Evolutionary conservation across 2,329 filamentous ascomycete genomes (phyloP).

Genomic region (Colletotrichum cereale): DNA sequence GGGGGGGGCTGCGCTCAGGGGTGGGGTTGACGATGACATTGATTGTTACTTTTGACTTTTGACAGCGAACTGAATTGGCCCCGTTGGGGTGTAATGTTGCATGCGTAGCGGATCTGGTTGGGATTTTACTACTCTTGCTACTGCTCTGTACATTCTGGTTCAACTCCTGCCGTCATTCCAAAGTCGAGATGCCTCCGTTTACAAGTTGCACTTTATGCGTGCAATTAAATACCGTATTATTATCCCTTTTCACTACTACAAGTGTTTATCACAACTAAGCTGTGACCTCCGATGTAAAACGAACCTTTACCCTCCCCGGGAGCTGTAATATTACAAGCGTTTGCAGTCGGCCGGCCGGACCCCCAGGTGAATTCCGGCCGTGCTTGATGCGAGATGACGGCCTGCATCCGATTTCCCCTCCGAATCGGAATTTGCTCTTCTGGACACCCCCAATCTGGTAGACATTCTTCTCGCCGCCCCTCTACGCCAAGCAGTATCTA

Average conservation of each 20-base stretch:
- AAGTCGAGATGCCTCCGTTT: background rate
- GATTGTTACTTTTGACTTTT: slow-evolving; percentile 3
- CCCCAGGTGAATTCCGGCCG: background rate
- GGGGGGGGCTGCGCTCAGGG: background rate
- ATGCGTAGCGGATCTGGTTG: background rate
- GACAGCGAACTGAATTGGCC: background rate
- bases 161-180: background rate
- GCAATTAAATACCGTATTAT: background rate
- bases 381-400: background rate
- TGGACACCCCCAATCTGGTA: background rate
- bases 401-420: background rate
- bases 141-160: background rate
- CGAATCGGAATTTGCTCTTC: background rate
- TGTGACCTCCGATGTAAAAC: background rate
- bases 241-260: background rate
- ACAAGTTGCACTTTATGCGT: background rate
- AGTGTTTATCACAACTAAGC: background rate
- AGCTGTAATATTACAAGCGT: background rate
- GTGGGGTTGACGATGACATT: slow-evolving; percentile 28
- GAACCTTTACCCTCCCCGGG: background rate
- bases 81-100: background rate
- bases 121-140: background rate
- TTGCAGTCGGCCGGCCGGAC: background rate
- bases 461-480: background rate
- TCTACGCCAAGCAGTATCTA: background rate